phyloP scores from a whole-genome alignment of 352 stramenopile species.

The Phytopythium litorale region DNA sequence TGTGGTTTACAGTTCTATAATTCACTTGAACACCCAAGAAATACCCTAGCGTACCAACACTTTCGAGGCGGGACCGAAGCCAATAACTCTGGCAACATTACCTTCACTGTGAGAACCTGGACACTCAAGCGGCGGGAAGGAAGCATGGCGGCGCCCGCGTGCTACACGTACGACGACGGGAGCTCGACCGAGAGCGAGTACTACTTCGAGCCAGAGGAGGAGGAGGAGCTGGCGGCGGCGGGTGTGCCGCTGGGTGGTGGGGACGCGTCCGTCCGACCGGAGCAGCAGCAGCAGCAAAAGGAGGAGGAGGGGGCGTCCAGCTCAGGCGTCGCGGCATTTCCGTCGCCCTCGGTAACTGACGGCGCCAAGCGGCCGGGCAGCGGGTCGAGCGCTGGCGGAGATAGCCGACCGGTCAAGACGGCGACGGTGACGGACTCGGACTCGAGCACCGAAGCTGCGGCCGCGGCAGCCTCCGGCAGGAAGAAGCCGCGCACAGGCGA shows the following conservation, averaged over 20 bases:
- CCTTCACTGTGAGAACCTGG: background rate
- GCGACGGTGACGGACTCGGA: constrained; percentile 3
- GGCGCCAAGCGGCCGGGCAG: no score
- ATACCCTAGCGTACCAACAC: background rate
- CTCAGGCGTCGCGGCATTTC: background rate
- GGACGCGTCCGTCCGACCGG: background rate
- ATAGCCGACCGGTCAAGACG: background rate
- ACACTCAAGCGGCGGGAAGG: no score
- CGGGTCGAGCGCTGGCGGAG: no score
- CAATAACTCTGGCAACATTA: background rate
- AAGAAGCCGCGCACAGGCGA: background rate
- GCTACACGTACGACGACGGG: constrained; percentile 23
- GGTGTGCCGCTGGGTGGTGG: no score
- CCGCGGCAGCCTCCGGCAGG: background rate
- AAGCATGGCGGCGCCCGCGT: background rate
- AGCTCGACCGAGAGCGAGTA: constrained; percentile 28
- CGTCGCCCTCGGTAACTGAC: background rate
- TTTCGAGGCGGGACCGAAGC: background rate
- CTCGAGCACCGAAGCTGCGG: background rate
- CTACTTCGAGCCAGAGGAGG: background rate
- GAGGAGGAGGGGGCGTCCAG: background rate
- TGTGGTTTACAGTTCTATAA: background rate
- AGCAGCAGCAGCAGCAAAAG: background rate
- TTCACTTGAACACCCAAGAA: background rate
- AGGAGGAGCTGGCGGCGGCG: background rate